Evolutionary conservation across 108 stramenopile genomes (phyloP), one percentile per base, ranked within the genome.

Genomic region (Skeletonema grethae): DNA sequence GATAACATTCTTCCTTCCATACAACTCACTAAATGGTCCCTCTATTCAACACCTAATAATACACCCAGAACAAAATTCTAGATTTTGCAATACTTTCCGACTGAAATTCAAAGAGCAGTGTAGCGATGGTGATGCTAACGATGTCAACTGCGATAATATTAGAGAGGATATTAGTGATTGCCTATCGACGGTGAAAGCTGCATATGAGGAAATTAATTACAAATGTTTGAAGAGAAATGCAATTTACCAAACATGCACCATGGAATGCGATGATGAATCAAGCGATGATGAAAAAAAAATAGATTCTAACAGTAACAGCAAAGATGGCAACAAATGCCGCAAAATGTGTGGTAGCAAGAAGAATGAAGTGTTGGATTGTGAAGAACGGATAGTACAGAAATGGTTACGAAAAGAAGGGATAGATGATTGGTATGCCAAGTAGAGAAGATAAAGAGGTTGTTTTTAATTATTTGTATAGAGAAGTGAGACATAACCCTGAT

Each of bases 91-190:
- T 24, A 22, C 50, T 9, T 53, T 53, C n/a, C 50, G 50, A 24
- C 15, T 22, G 50, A 53, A 53, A 53, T 53, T 53, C 50, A 53
- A 53, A 22, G 50, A 53, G 50, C 50, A 53, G 22, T 53, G 50
- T 22, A 53, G 20, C 13, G 46, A 18, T 4, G 50, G 20, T 53
- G 50, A 53, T 53, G n/a, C 8, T 0, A 22, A 20, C 22, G 50
- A 22, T 22, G 18, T 5, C 18, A 53, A 22, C 18, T 53, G 50
- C 22, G 50, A 53, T 22, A 22, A 22, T 9, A 53, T 53, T 22
- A 53, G 50, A 53, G 20, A 53, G 5, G 50, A 53, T 22, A 20
- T 53, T 53, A 53, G 50, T 22, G 50, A 53, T 53, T 53, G 50
- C 22, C 7, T 53, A 22, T 24, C 22, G 1, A 53, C 50, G 22